Evolutionary conservation across 495 filamentous ascomycete genomes (phyloP), one percentile per base, ranked within the genome.

Genomic region (Penicillium odoratum): DNA sequence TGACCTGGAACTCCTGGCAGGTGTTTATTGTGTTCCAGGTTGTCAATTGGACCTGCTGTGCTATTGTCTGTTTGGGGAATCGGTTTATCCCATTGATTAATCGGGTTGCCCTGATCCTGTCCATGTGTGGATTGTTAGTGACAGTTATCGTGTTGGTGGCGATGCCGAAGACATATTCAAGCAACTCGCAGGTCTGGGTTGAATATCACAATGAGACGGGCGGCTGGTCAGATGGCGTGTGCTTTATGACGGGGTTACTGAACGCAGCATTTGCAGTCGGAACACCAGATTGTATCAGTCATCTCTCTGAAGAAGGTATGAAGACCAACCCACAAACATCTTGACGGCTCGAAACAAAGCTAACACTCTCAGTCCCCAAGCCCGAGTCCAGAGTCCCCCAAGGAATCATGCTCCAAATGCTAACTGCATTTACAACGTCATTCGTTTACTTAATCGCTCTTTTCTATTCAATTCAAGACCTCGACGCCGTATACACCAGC

Each of bases 251-350:
- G 5, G 88, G 89, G 2, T 81, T 91, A 38, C 74, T 93, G 46
- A 93, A 93, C 62, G 89, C 87, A 9, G 88, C 89, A 4, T 92
- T 87, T 63, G 83, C 88, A 3, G 82, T 92, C 26, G 90, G 89
- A 3, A 89, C 88, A 0, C 88, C 88, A 0, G 88, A 88, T 69
- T 75, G 80, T 29, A 79, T 88, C 49, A 85, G 84, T 5, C 89
- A 93, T 67, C 78, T 93, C 50, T 85, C 89, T 1, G 89, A 93
- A 69, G 89, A 93, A 70, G 71, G 67, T 68, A 65, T 36, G 0
- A 16, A 15, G 13, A 16, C 6, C 38, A 33, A 33, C 2, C 3
- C 31, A 21, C 31, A 33, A 7, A 10, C 9, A 1, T 4, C 38
- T 40, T 15, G 7, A 16, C 16, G 4, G 13, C 15, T 11, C 8